A percentile compares a stretch with the other conserved stretches of the same genome.
phyloP scores from a whole-genome alignment of 1,284 basidiomycete species.

The Coniferiporia weirii region DNA sequence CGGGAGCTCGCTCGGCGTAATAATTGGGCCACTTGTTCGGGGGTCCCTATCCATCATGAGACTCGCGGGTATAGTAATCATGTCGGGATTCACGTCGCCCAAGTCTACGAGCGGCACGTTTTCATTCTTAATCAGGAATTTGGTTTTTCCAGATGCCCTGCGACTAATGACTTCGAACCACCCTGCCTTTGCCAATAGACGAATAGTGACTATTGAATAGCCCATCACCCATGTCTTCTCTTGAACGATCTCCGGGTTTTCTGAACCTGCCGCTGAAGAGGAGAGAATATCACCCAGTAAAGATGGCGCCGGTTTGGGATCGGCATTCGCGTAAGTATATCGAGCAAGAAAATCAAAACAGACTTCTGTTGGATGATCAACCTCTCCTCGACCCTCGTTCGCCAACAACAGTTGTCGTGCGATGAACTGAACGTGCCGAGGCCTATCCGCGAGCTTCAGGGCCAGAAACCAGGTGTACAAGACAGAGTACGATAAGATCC shows the following conservation, averaged over 20 bases:
- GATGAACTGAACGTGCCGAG: constrained; percentile 82
- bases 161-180: constrained; percentile 90
- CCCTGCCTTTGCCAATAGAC: constrained; percentile 67
- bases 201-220: constrained; percentile 82
- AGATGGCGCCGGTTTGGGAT: constrained; percentile 83
- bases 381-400: constrained; percentile 67
- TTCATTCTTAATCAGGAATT: constrained; percentile 85
- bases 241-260: constrained; percentile 34
- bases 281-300: constrained; percentile 64
- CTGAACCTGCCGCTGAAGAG: constrained; percentile 25
- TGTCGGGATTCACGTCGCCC: constrained; percentile 78
- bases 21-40: constrained; percentile 23
- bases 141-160: constrained; percentile 86
- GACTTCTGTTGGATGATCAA: constrained; percentile 92
- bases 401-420: constrained; percentile 84
- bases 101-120: constrained; percentile 82
- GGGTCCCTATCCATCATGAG: constrained; percentile 67
- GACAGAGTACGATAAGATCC: constrained; percentile 88
- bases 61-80: constrained; percentile 64
- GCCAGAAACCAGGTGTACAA: constrained; percentile 97
- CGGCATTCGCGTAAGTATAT: constrained; percentile 92
- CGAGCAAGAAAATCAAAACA: constrained; percentile 98
- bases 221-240: constrained; percentile 88
- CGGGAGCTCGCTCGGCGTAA: constrained; percentile 26
- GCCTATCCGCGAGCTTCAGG: constrained; percentile 80